Conservation (phyloP, 768 basidiomycete species). For the Calocera cornea region DNA sequence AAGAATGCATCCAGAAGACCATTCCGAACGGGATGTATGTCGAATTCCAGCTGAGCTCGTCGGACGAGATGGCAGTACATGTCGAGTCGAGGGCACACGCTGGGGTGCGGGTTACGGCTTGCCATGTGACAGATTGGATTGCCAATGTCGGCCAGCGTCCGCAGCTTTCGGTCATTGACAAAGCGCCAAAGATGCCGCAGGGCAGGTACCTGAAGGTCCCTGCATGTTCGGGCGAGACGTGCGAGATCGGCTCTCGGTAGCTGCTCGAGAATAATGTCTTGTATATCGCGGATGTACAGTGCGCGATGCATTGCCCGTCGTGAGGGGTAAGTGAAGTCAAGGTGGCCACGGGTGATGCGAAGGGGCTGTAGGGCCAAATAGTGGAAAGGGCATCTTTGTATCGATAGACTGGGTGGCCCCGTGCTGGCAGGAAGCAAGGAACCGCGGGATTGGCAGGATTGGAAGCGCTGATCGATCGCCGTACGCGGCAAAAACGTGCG, state of each 20-base stretch:
- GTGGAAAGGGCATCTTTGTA: not conserved
- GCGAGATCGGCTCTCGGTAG: not conserved
- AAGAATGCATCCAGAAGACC: not conserved
- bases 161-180: not conserved
- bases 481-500: not conserved
- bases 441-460: not conserved
- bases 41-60: not conserved
- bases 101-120: not conserved
- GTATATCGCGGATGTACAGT: not conserved
- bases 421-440: constrained; percentile 1
- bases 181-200: not conserved
- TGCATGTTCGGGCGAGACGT: constrained; percentile 1
- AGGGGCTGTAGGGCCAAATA: not conserved
- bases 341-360: not conserved
- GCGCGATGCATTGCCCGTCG: not conserved
- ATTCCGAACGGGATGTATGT: not conserved
- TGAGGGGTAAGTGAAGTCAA: not conserved
- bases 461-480: not conserved
- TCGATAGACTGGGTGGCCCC: not conserved
- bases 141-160: not conserved
- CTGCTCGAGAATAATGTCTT: not conserved
- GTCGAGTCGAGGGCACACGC: not conserved
- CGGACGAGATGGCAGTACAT: not conserved
- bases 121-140: not conserved
- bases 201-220: not conserved